Evolutionary conservation across 306 rosid genomes (phyloP).

Genomic region (Glycine soja): DNA sequence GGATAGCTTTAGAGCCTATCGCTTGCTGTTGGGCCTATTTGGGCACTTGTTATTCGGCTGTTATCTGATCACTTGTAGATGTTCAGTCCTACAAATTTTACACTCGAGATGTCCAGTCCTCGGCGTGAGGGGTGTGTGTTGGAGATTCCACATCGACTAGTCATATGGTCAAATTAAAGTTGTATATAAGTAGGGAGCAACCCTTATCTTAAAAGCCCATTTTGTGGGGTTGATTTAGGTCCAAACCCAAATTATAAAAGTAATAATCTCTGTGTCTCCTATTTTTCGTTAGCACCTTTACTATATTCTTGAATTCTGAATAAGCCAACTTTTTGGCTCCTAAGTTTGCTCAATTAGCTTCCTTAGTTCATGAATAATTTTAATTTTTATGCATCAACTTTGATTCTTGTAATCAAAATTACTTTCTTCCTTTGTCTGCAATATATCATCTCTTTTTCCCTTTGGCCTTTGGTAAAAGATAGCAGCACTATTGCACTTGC

Average conservation of each 20-base stretch:
- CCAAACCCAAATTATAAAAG: background rate
- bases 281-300: background rate
- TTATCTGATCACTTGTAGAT: too few species aligned
- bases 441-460: background rate
- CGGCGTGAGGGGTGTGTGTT: too few species aligned
- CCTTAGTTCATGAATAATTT: conserved; percentile 10
- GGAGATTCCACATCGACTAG: too few species aligned
- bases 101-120: too few species aligned
- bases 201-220: too few species aligned
- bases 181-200: too few species aligned
- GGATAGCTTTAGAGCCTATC: too few species aligned
- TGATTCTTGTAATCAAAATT: background rate
- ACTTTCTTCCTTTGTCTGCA: conserved; percentile 17
- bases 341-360: background rate
- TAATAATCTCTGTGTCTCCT: background rate
- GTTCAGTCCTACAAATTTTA: too few species aligned
- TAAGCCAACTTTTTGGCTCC: background rate
- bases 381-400: background rate
- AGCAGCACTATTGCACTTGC: background rate
- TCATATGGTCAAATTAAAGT: too few species aligned
- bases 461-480: conserved; percentile 9
- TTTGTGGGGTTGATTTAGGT: too few species aligned
- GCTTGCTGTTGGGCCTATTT: too few species aligned
- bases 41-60: too few species aligned
- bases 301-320: conserved; percentile 25